Evolutionary conservation across 805 yeast species (phyloP).

Genomic region (Brettanomyces anomalus): DNA sequence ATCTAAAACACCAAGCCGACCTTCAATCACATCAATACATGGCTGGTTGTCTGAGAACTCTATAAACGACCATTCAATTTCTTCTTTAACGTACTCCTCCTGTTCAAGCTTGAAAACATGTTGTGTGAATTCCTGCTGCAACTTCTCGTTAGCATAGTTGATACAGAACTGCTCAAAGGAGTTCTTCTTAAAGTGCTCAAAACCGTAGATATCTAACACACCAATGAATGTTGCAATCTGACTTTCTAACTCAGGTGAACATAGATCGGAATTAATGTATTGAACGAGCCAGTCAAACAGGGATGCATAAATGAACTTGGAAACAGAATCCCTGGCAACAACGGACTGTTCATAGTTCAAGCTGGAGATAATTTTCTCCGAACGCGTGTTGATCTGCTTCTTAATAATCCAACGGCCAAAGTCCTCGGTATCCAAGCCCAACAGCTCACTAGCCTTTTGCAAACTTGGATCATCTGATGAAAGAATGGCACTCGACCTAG

Average conservation of each 20-base stretch:
- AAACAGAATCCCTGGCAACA: conserved; percentile 94
- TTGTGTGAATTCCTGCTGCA: conserved; percentile 95
- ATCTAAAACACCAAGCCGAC: conserved; percentile 77
- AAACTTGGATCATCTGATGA: conserved; percentile 82
- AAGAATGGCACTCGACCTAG: conserved; percentile 74
- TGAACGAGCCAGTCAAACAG: conserved; percentile 92
- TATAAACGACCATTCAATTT: conserved; percentile 93
- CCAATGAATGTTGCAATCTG: conserved; percentile 75
- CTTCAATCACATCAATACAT: conserved; percentile 86
- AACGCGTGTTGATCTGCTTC: conserved; percentile 85
- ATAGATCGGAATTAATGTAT: conserved; percentile 72
- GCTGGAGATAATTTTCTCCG: conserved; percentile 83
- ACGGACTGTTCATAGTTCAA: conserved; percentile 74
- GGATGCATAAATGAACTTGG: conserved; percentile 87
- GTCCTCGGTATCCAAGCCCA: conserved; percentile 64
- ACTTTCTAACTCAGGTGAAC: conserved; percentile 58
- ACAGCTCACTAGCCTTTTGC: conserved; percentile 70
- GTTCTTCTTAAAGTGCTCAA: conserved; percentile 89
- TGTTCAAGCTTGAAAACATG: conserved; percentile 96
- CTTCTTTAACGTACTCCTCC: conserved; percentile 86
- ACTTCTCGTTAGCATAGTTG: conserved; percentile 92
- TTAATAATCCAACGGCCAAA: conserved; percentile 90
- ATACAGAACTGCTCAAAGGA: conserved; percentile 97
- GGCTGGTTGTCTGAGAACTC: conserved; percentile 97
- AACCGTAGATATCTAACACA: conserved; percentile 94